Base-by-base conservation (phyloP, 768 basidiomycete genomes). In the Naganishia onofrii region DNA sequence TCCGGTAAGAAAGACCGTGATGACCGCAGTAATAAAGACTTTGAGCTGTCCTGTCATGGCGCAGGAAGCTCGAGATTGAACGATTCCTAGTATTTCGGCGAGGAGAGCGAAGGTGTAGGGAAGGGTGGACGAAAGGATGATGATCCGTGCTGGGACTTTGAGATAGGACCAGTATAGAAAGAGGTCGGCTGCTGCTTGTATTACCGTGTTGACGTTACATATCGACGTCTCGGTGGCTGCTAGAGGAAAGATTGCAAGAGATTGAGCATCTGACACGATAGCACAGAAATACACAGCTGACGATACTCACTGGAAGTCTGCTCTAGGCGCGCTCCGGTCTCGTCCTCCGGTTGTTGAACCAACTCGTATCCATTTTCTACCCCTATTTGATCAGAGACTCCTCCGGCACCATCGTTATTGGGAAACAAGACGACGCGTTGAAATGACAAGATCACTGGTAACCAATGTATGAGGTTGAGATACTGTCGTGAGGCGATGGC, bases 401-500 rank as follows among this genome's bases (percentile, higher is more conserved):
- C 46, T 15, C 26, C 34, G 5, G 1, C 42, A 28, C n/a, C 15
- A 42, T 55, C 54, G 17, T 32, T 29, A 23, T n/a, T 28, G n/a
- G 1, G 42, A 34, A 15, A 12, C 1, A 55, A 55, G 17, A 63
- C 7, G 23, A 26, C 15, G 7, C 28, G 17, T 32, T 31, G 60
- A 12, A 63, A 13, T 9, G 60, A 31, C 23, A 63, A 42, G 12
- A 63, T 15, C n/a, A 44, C 17, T 26, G 60, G 60, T n/a, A 63
- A 34, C 60, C 60, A 63, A 17, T 63, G 36, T 1, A 63, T 23
- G 21, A 63, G 38, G 38, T 63, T 63, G 38, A 44, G 60, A 26
- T 26, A 63, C 32, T 44, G 60, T 26, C 38, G 60, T 19, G 23
- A 44, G 36, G 60, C 17, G 42, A 63, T 63, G 8, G n/a, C 38